Percentiles rank a stretch among this genome's conserved stretches.
Evolutionary conservation across 2,329 filamentous ascomycete genomes (phyloP).

Genomic region (Cladophialophora bantiana): DNA sequence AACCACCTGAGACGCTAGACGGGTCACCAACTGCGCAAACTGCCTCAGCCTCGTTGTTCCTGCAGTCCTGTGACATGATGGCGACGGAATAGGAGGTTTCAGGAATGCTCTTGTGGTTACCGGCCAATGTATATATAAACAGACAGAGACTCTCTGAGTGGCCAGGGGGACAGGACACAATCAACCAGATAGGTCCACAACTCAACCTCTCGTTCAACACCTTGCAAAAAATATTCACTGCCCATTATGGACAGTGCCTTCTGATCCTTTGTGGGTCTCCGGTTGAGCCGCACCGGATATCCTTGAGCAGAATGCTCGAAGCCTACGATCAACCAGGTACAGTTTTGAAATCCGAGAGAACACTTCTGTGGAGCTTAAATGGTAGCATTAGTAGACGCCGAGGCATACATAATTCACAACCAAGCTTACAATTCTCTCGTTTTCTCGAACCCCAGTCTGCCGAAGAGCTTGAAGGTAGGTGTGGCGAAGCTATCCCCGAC

Average conservation of each 20-base stretch:
- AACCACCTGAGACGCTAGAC: too few species aligned
- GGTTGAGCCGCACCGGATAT: conserved; percentile 2
- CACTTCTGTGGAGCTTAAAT: conserved; percentile 1
- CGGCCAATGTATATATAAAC: too few species aligned
- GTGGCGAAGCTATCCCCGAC: neutral
- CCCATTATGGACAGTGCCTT: neutral
- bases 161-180: too few species aligned
- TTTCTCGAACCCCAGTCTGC: neutral
- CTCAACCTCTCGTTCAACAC: too few species aligned
- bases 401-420: neutral
- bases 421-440: conserved; percentile 1
- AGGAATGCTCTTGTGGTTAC: too few species aligned
- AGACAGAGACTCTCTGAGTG: too few species aligned
- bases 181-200: too few species aligned
- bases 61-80: too few species aligned
- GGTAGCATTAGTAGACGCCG: neutral
- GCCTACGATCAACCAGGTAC: conserved; percentile 18
- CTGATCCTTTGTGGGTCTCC: neutral
- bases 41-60: too few species aligned
- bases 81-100: too few species aligned
- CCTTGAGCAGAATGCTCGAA: conserved; percentile 17
- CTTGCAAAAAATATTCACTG: neutral
- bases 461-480: neutral
- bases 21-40: too few species aligned
- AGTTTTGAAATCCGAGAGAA: conserved; percentile 21